Conservation (phyloP, 164 flowering plant species). For the Annona squamosa region DNA sequence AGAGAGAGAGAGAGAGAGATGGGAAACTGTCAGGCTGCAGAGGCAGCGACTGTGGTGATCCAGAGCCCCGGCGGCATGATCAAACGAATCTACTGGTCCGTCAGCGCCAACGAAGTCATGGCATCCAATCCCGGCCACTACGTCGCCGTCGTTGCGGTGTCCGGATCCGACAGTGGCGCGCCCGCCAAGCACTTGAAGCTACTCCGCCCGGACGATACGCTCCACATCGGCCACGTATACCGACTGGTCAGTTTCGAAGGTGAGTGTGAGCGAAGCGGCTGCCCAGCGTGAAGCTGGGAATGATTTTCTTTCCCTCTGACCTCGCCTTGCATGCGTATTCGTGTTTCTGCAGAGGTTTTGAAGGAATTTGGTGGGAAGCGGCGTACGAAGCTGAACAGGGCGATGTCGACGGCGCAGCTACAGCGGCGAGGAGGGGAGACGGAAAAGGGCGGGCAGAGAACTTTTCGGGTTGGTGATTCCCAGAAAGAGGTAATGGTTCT, state of each 20-base stretch:
- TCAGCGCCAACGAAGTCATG: slow-evolving; percentile 61
- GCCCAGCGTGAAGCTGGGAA: neutral
- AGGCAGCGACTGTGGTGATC: slow-evolving; percentile 64
- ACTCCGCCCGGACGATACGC: slow-evolving; percentile 54
- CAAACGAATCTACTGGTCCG: slow-evolving; percentile 55
- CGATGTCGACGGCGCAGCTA: slow-evolving; percentile 7
- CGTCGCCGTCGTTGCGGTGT: slow-evolving; percentile 41
- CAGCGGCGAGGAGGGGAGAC: slow-evolving; percentile 25
- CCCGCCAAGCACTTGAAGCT: slow-evolving; percentile 57
- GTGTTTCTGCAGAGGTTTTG: slow-evolving; percentile 47
- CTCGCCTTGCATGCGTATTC: neutral
- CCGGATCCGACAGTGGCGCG: slow-evolving; percentile 17
- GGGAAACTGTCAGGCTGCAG: slow-evolving; percentile 86
- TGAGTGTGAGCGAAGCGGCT: slow-evolving; percentile 6
- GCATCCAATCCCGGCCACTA: slow-evolving; percentile 66
- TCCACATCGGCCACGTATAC: slow-evolving; percentile 63
- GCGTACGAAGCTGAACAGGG: slow-evolving; percentile 48
- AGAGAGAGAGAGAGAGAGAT: slow-evolving; percentile 15
- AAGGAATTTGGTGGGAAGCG: slow-evolving; percentile 65
- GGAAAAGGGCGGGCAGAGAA: slow-evolving; percentile 15
- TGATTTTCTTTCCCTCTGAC: neutral
- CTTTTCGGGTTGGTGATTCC: slow-evolving; percentile 10
- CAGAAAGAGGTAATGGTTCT: slow-evolving; percentile 5
- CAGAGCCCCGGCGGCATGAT: slow-evolving; percentile 49
- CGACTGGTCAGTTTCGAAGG: slow-evolving; percentile 78